These are phyloP conservation scores for Colletotrichum sp. DNA, from an alignment of 2,329 filamentous ascomycete genomes.

Conservation along the genomic window DNA sequence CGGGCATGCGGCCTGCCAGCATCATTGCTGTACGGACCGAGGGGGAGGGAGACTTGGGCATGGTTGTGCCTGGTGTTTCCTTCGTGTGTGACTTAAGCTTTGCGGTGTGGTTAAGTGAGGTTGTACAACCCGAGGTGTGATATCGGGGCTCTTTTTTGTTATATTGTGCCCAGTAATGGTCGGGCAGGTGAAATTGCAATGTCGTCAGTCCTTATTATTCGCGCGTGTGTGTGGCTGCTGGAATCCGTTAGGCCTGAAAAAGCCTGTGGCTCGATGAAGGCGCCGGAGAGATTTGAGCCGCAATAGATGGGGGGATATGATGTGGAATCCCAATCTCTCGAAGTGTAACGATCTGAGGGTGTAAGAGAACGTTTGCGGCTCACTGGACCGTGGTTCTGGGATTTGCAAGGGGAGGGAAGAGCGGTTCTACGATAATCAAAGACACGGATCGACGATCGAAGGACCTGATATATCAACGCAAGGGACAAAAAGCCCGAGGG, in stretches of 20 bases:
- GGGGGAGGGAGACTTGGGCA: constrained; percentile 22
- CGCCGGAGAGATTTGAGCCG: not conserved
- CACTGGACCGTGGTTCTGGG: not conserved
- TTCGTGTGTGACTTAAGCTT: not conserved
- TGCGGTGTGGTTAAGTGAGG: not conserved
- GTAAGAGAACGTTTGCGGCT: not conserved
- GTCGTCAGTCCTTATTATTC: not conserved
- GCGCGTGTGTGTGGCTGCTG: not conserved
- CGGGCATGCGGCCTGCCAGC: constrained; percentile 36
- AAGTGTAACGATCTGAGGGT: not conserved
- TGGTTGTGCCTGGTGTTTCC: not conserved
- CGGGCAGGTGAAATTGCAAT: not conserved
- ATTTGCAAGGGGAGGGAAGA: not conserved
- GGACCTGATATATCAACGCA: constrained; percentile 4
- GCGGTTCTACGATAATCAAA: not conserved
- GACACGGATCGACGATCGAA: not conserved
- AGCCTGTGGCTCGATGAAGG: not conserved
- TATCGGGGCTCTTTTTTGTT: not conserved
- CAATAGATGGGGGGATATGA: not conserved
- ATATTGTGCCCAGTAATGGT: not conserved
- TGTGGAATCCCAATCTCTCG: not conserved
- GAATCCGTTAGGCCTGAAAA: not conserved
- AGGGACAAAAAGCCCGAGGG: not conserved
- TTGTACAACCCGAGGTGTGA: not conserved
- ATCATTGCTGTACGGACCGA: constrained; percentile 26